Conservation (phyloP, 495 filamentous ascomycete genomes). For the Trichoderma asperelloides region DNA sequence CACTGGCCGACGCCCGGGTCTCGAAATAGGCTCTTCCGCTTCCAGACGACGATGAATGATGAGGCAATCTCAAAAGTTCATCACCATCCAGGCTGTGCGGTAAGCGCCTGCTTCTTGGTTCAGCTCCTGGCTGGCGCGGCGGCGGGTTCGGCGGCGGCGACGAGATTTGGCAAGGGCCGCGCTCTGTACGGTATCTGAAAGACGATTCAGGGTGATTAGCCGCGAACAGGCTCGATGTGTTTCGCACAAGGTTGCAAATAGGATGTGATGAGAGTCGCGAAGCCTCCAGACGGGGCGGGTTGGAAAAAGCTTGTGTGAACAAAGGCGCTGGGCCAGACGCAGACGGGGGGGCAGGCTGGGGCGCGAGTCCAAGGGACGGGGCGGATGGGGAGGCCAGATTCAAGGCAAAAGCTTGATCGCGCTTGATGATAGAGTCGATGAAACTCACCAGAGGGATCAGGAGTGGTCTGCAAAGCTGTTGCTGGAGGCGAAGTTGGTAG, state of each 20-base stretch:
- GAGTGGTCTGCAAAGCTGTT: constrained; percentile 9
- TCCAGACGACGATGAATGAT: constrained; percentile 3
- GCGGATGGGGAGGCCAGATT: neutral
- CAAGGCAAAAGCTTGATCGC: constrained; percentile 20
- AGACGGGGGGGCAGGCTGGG: neutral
- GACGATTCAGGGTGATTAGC: neutral
- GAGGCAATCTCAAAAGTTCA: constrained; percentile 1
- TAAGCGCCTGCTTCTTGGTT: constrained; percentile 4
- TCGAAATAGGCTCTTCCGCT: constrained; percentile 6
- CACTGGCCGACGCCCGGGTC: constrained; percentile 6
- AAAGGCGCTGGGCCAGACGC: neutral
- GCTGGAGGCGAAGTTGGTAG: constrained; percentile 6
- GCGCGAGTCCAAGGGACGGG: neutral
- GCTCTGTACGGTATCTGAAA: neutral
- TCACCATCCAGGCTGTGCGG: constrained; percentile 8
- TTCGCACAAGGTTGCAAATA: neutral
- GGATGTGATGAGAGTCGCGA: neutral
- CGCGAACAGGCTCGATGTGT: too few species aligned
- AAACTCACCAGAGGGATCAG: constrained; percentile 22
- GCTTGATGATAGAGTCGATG: constrained; percentile 20
- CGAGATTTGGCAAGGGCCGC: neutral
- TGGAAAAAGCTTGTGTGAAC: constrained; percentile 5
- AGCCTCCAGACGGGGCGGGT: neutral
- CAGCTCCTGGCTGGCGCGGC: constrained; percentile 9
- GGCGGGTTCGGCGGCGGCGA: constrained; percentile 1